Conservation (phyloP, 805 yeast genomes). For the Candida orba region DNA sequence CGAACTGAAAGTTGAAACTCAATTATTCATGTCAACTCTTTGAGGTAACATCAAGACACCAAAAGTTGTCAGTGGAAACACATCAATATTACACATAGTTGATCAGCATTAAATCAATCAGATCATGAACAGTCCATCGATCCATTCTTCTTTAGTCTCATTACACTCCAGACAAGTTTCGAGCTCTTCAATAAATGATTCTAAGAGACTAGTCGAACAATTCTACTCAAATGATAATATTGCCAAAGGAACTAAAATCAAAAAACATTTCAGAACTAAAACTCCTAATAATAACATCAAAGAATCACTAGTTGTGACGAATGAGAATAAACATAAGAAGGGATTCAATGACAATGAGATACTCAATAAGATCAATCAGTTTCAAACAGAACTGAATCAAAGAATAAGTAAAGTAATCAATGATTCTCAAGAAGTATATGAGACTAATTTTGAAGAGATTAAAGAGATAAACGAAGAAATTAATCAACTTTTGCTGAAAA, state of each 20-base stretch:
- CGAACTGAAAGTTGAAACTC: too few relatives aligned
- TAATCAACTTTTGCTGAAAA: not conserved
- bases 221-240: not conserved
- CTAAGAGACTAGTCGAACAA: constrained; percentile 1
- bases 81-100: too few relatives aligned
- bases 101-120: not conserved
- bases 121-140: not conserved
- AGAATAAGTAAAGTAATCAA: not conserved
- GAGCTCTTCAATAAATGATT: not conserved
- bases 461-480: not conserved
- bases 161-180: not conserved
- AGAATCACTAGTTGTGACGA: too few relatives aligned
- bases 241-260: too few relatives aligned
- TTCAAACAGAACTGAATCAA: not conserved
- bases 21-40: too few relatives aligned
- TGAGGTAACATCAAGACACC: too few relatives aligned
- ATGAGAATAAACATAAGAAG: not conserved
- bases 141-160: not conserved
- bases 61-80: too few relatives aligned
- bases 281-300: not conserved
- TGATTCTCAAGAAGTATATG: constrained; percentile 2
- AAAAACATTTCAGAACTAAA: not conserved
- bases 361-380: not conserved
- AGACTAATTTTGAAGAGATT: not conserved
- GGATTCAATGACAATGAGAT: not conserved